These are phyloP conservation scores for Cladophialophora psammophila DNA, from an alignment of 2,329 filamentous ascomycete genomes.

Conservation along the genomic window DNA sequence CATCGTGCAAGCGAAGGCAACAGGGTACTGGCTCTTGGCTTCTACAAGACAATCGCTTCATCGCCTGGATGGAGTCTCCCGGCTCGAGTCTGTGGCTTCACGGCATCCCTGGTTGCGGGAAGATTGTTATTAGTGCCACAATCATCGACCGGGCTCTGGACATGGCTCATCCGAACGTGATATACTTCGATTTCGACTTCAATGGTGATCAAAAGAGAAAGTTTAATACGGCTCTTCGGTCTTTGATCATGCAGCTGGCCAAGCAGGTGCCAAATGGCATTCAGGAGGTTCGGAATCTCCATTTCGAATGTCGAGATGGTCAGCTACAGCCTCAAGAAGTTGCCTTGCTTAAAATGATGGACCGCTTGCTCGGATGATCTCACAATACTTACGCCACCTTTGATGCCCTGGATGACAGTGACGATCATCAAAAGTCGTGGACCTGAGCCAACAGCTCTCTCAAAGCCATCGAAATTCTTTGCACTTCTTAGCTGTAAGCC, in stretches of 20 bases:
- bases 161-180: not conserved
- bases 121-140: not conserved
- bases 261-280: not conserved
- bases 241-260: not conserved
- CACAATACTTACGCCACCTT: slow-evolving; percentile 27
- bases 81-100: slow-evolving; percentile 26
- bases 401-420: slow-evolving; percentile 39
- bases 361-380: not conserved
- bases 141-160: not conserved
- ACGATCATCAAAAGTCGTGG: slow-evolving; percentile 26
- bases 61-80: slow-evolving; percentile 14
- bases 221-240: not conserved
- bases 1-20: slow-evolving; percentile 20
- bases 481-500: slow-evolving; percentile 31
- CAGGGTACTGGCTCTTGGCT: slow-evolving; percentile 23
- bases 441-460: slow-evolving; percentile 20
- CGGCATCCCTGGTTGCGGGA: slow-evolving; percentile 9
- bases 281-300: not conserved
- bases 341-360: not conserved
- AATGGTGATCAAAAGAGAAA: not conserved
- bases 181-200: slow-evolving; percentile 4
- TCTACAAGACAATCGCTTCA: slow-evolving; percentile 17
- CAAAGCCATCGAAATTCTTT: slow-evolving; percentile 11
- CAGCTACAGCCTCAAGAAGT: slow-evolving; percentile 20
- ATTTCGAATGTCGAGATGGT: slow-evolving; percentile 17